Conservation (phyloP, 371 early-diverging fungal genomes). For the Entomophthora muscae region DNA sequence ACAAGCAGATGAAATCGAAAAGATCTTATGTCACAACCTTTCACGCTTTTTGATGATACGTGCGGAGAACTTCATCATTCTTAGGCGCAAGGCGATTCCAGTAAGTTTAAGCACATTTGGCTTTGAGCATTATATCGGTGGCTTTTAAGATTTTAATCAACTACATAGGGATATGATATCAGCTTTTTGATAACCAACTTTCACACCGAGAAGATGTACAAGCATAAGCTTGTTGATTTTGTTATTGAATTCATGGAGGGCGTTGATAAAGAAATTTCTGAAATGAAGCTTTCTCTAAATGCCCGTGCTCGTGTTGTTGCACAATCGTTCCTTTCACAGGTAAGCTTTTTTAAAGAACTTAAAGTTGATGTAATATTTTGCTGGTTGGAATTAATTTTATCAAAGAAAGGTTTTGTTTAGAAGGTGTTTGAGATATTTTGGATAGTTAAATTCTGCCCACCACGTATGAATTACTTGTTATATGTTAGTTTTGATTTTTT, state of each 20-base stretch:
- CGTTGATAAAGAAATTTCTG: conserved; percentile 95
- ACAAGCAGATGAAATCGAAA: conserved; percentile 94
- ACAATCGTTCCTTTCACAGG: conserved; percentile 51
- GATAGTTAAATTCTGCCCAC: too few species aligned
- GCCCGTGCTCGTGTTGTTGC: conserved; percentile 89
- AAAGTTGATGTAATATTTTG: too few species aligned
- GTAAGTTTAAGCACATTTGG: conserved; percentile 20
- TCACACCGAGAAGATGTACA: conserved; percentile 92
- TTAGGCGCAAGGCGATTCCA: conserved; percentile 77
- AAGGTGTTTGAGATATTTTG: too few species aligned
- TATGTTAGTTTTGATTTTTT: too few species aligned
- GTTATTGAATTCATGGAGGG: conserved; percentile 97
- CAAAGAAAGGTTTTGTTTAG: too few species aligned
- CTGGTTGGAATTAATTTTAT: too few species aligned
- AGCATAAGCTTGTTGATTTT: conserved; percentile 95
- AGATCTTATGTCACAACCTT: conserved; percentile 87
- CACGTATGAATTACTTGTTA: too few species aligned
- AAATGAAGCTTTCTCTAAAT: conserved; percentile 92
- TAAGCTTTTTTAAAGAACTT: too few species aligned
- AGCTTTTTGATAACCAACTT: conserved; percentile 87
- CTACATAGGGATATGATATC: conserved; percentile 76
- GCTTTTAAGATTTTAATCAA: neutral
- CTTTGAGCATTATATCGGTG: neutral
- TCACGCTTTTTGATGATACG: conserved; percentile 91
- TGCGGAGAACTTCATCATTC: conserved; percentile 89